These are phyloP conservation scores for Alternaria solani DNA, from an alignment of 2,329 filamentous ascomycete species.

Conservation along the genomic window DNA sequence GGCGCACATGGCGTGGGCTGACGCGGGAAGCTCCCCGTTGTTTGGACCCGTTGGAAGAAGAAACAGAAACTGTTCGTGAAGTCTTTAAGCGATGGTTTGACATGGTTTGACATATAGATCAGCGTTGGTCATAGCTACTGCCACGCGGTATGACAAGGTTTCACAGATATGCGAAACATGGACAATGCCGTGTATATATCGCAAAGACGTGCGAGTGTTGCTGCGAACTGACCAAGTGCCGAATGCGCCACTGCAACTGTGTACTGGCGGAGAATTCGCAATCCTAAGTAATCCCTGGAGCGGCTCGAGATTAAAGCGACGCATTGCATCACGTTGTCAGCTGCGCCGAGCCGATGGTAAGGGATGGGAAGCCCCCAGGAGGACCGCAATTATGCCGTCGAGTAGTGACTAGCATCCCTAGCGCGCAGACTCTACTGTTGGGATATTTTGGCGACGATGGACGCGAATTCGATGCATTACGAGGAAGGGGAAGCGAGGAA, in stretches of 20 bases:
- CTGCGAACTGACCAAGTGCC: neutral
- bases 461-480: neutral
- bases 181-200: neutral
- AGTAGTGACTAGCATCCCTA: constrained; percentile 7
- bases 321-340: neutral
- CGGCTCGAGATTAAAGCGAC: constrained; percentile 13
- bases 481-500: constrained; percentile 2
- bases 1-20: constrained; percentile 3
- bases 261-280: constrained; percentile 19
- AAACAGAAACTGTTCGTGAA: neutral
- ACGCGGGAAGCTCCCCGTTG: constrained; percentile 11
- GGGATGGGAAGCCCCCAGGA: neutral
- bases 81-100: constrained; percentile 9
- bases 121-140: constrained; percentile 1
- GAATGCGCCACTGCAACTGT: neutral
- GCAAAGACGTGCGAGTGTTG: neutral
- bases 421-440: constrained; percentile 4
- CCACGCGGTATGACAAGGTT: constrained; percentile 6
- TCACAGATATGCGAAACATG: constrained; percentile 1
- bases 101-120: constrained; percentile 10
- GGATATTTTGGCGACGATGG: neutral
- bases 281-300: neutral
- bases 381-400: constrained; percentile 9
- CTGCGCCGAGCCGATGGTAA: constrained; percentile 1
- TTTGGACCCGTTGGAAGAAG: neutral